Evolutionary conservation across 805 yeast species (phyloP).

Genomic region (Candida boleticola): DNA sequence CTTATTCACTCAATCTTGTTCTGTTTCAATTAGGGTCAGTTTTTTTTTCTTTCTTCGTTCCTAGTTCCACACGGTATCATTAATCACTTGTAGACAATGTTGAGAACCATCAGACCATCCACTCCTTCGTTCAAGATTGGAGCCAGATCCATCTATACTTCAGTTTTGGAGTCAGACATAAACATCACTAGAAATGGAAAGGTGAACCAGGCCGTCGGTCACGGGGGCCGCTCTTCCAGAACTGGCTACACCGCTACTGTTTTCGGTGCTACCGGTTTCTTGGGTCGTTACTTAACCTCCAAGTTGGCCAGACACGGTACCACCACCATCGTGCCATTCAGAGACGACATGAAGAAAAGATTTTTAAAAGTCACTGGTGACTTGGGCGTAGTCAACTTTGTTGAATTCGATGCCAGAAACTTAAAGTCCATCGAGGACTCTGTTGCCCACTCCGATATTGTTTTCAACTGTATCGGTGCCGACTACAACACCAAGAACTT

Average conservation of each 20-base stretch:
- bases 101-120: constrained; percentile 16
- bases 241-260: constrained; percentile 88
- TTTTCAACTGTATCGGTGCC: constrained; percentile 75
- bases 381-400: constrained; percentile 80
- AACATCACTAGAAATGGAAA: constrained; percentile 75
- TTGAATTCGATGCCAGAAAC: constrained; percentile 82
- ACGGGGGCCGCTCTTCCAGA: constrained; percentile 81
- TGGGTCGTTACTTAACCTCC: constrained; percentile 70
- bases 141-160: constrained; percentile 35
- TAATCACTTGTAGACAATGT: constrained; percentile 18
- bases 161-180: constrained; percentile 53
- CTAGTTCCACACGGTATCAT: no score
- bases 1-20: neutral
- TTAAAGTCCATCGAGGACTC: constrained; percentile 70
- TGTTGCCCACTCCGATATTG: constrained; percentile 79
- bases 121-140: neutral
- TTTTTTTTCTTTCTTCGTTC: no score
- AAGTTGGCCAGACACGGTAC: constrained; percentile 84
- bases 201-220: constrained; percentile 66
- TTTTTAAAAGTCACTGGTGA: constrained; percentile 82
- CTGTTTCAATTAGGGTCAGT: no score
- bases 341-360: constrained; percentile 76
- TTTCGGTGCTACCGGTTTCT: constrained; percentile 77
- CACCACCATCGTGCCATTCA: constrained; percentile 68
- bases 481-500: constrained; percentile 77